Evolutionary conservation across 257 asterid species (phyloP), one percentile per base, ranked within the genome.

Genomic region (Gardenia jasminoides): DNA sequence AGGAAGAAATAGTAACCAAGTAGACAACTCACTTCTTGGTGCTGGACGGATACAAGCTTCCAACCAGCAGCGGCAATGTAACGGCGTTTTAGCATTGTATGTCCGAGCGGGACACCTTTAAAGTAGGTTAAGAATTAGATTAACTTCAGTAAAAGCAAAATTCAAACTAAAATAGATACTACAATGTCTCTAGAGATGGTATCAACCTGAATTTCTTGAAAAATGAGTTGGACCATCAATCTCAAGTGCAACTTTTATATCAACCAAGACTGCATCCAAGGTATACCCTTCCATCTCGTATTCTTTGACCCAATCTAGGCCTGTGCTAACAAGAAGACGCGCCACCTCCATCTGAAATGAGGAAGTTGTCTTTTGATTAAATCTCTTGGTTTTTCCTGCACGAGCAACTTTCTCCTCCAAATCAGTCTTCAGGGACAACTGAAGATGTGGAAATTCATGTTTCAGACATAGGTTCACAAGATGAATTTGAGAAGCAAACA

Each of bases 171-270:
- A 71, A 36, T 46, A 46, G 33, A 33, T 52, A 67, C 67, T 67
- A 58, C 10, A 66, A n/a, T 41, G 10, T 44, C 71, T 74, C 56
- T 17, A 31, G 67, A 22, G 52, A n/a, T 43, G 8, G 10, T 61
- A 76, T 88, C 31, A 86, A 95, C 99, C 94, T 46, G 89, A 82
- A 85, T 95, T 93, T 89, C 99, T 91, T 67, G 98, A 93, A 85
- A 95, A 95, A 90, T 95, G 99, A 81, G 96, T 91, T 17, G 97
- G 97, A 28, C 99, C 99, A 47, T 96, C 99, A 22, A 96, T 92
- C 88, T 93, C 99, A 78, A 96, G 90, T 76, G 91, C 97, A 83
- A 95, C 87, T 84, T 88, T 92, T 78, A 65, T 86, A 79, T 93
- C 97, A 79, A 92, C 85, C 82, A 92, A 79, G 19, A 84, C 98